phyloP scores from a whole-genome alignment of 1,139 yeast genomes.

The Kurtzmaniella natalensis region DNA sequence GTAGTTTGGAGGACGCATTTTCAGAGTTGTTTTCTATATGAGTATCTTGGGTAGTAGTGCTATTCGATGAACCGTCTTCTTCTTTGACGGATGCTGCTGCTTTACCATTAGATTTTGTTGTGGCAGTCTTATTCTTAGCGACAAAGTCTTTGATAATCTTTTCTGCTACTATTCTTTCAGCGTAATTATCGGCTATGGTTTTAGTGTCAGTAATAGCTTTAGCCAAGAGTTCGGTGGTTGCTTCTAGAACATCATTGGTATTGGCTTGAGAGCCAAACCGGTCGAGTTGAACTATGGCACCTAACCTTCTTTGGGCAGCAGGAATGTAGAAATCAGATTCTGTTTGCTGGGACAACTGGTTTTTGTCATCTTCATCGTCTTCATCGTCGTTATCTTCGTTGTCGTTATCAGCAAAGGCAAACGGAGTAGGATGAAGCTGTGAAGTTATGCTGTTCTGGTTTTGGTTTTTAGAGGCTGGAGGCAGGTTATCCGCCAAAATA shows the following conservation, averaged over 20 bases:
- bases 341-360: not conserved
- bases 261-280: slow-evolving; percentile 21
- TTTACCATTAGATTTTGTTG: slow-evolving; percentile 4
- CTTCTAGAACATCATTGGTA: slow-evolving; percentile 23
- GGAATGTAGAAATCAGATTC: slow-evolving; percentile 3
- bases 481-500: slow-evolving; percentile 33
- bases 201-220: slow-evolving; percentile 22
- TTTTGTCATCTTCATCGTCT: not conserved
- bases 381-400: slow-evolving; percentile 2
- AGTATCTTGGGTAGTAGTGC: too few species aligned
- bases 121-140: slow-evolving; percentile 2
- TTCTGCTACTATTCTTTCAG: slow-evolving; percentile 35
- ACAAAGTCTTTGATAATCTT: slow-evolving; percentile 26
- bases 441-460: not conserved
- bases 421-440: slow-evolving; percentile 2
- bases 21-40: too few species aligned
- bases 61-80: slow-evolving; percentile 3
- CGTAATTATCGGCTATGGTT: slow-evolving; percentile 27
- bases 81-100: slow-evolving; percentile 6
- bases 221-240: slow-evolving; percentile 24
- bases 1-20: not conserved
- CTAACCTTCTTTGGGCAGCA: slow-evolving; percentile 4
- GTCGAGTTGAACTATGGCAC: slow-evolving; percentile 26
- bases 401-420: slow-evolving; percentile 2
- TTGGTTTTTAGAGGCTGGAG: too few species aligned